phyloP scores from a whole-genome alignment of 2,329 filamentous ascomycete species.

The Fusarium transvaalense region DNA sequence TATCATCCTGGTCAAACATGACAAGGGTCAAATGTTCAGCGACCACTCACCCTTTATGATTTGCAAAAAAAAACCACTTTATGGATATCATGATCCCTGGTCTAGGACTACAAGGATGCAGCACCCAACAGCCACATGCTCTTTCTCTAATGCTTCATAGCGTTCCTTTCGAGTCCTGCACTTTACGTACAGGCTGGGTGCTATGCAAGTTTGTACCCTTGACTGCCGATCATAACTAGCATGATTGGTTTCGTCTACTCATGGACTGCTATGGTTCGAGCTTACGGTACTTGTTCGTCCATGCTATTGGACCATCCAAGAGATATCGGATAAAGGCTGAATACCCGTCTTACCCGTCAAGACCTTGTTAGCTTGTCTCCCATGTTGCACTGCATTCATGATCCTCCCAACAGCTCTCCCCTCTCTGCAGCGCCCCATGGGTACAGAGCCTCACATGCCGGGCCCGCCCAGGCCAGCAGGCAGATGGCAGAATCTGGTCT shows the following conservation, averaged over 20 bases:
- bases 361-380: constrained; percentile 33
- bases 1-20: constrained; percentile 6
- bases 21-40: constrained; percentile 14
- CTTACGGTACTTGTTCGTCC: constrained; percentile 36
- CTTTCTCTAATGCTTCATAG: constrained; percentile 7
- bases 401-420: constrained; percentile 37
- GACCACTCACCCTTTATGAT: constrained; percentile 1
- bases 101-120: constrained; percentile 21
- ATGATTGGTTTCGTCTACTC: constrained; percentile 31
- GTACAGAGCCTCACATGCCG: constrained; percentile 48
- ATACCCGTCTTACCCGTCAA: constrained; percentile 30
- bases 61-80: constrained; percentile 7
- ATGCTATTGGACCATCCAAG: constrained; percentile 27
- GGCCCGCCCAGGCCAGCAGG: constrained; percentile 30
- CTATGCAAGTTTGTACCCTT: constrained; percentile 25
- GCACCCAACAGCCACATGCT: constrained; percentile 24
- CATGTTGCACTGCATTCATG: constrained; percentile 39
- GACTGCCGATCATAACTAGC: constrained; percentile 30
- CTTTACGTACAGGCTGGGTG: constrained; percentile 3
- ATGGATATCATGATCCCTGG: constrained; percentile 9
- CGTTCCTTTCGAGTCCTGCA: constrained; percentile 10
- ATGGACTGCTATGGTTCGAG: constrained; percentile 23
- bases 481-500: constrained; percentile 24
- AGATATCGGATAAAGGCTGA: constrained; percentile 19
- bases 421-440: constrained; percentile 34